Evolutionary conservation across 345 rosid species (phyloP), one percentile per base, ranked within the genome.

Genomic region (Pugionium cornutum): DNA sequence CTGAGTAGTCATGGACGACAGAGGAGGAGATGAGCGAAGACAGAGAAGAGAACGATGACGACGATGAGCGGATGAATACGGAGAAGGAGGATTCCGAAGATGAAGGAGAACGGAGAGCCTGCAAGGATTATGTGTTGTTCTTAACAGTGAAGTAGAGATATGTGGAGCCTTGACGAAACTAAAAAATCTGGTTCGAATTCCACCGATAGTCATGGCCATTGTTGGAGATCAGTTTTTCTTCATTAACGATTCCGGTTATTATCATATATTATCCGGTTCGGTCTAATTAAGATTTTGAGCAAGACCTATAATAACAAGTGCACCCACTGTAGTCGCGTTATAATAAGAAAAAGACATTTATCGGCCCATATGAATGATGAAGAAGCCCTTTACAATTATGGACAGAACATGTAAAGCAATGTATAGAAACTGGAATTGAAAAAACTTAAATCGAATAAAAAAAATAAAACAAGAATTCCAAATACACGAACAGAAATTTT

Each of bases 41-140:
- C 72, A 60, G 74, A 75, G 69, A 77, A 68, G 60, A 85, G 76
- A 54, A 70, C 36, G 68, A 79, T 75, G 65, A 83, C 65, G 46
- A 79, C 69, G 73, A 76, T 9, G 70, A 86, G 68, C 54, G 69
- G 37, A 53, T 77, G 64, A 65, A 82, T 49, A 79, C 57, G 29
- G 68, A 74, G 70, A 62, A 78, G 83, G 36, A 69, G 54, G 78
- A 75, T 60, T 37, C 77, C 35, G 32, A 79, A 30, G 69, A 76
- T 53, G 9, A 84, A 69, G 27, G 79, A 54, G 64, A 81, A 44
- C 0, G 77, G 89, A 54, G 89, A 85, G 45, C 74, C 82, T 11
- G 78, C 50, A 41, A 91, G 45, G 18, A 81, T 52, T 3, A 72
- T 53, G 54, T 39, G 45, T 54, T 39, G 45, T 54, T 11, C 54